These are phyloP conservation scores for Alloteropsis semialata DNA, from an alignment of 176 grass and related monocot species.

Conservation along the genomic window DNA sequence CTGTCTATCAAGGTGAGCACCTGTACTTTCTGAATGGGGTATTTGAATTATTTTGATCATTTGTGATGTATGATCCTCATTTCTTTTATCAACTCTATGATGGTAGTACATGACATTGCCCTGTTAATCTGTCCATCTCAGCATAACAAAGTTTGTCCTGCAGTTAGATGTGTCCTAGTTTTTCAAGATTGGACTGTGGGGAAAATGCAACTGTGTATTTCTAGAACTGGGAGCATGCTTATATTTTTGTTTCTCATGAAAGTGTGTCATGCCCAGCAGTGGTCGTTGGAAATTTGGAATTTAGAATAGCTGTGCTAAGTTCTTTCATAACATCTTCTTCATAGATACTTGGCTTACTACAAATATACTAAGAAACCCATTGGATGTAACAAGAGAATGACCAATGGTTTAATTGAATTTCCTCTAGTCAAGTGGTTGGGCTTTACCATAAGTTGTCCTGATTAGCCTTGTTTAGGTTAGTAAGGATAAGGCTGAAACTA, in stretches of 20 bases:
- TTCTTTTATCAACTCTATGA: background rate
- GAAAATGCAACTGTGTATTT: background rate
- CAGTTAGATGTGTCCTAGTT: background rate
- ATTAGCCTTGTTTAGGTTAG: background rate
- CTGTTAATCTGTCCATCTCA: background rate
- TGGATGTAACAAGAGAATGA: background rate
- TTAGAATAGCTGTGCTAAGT: background rate
- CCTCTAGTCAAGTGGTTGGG: background rate
- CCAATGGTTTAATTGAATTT: background rate
- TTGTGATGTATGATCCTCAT: background rate
- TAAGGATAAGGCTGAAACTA: background rate
- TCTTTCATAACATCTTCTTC: background rate
- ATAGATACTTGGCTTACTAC: background rate
- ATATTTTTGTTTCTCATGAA: background rate
- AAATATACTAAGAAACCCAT: background rate
- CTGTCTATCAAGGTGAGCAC: constrained; percentile 59
- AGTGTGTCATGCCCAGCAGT: background rate
- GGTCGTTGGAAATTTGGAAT: background rate
- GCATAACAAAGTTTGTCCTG: background rate
- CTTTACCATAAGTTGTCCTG: background rate
- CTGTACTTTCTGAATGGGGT: background rate
- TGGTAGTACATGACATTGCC: background rate
- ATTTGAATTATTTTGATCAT: background rate
- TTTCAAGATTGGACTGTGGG: background rate
- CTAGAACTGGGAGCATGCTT: background rate